Conservation (phyloP, 1,284 basidiomycete genomes). For the Boletellus deceptivus region DNA sequence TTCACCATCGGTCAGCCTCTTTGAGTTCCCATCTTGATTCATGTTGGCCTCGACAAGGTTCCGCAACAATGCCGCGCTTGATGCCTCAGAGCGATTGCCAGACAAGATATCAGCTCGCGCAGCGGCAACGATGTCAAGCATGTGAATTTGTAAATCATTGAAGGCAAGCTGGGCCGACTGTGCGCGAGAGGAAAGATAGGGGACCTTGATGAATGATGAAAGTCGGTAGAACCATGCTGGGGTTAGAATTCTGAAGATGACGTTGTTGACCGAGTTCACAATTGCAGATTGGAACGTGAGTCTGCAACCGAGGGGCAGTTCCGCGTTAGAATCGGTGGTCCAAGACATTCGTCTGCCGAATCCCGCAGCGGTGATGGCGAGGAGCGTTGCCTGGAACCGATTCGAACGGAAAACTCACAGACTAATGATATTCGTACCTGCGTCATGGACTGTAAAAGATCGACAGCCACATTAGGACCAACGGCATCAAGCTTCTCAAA, state of each 20-base stretch:
- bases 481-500: constrained; percentile 37
- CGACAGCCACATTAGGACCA: constrained; percentile 23
- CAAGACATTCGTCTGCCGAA: constrained; percentile 41
- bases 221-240: constrained; percentile 36
- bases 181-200: constrained; percentile 34
- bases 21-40: constrained; percentile 30
- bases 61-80: constrained; percentile 37
- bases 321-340: constrained; percentile 25
- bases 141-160: constrained; percentile 37
- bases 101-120: constrained; percentile 34
- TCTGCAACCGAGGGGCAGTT: constrained; percentile 32
- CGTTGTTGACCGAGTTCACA: constrained; percentile 24
- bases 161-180: constrained; percentile 30
- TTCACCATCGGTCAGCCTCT: constrained; percentile 42
- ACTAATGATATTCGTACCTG: constrained; percentile 19
- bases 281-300: constrained; percentile 38
- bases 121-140: constrained; percentile 39
- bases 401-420: not conserved
- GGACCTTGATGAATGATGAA: constrained; percentile 32
- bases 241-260: constrained; percentile 33
- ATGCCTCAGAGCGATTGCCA: constrained; percentile 26
- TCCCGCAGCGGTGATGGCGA: constrained; percentile 42
- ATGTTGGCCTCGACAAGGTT: constrained; percentile 49
- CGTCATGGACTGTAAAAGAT: constrained; percentile 31
- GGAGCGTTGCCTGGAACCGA: constrained; percentile 34